Percentiles rank a stretch among this genome's conserved stretches.
Conservation (phyloP, 805 yeast species). For the Ogataea wickerhamii region DNA sequence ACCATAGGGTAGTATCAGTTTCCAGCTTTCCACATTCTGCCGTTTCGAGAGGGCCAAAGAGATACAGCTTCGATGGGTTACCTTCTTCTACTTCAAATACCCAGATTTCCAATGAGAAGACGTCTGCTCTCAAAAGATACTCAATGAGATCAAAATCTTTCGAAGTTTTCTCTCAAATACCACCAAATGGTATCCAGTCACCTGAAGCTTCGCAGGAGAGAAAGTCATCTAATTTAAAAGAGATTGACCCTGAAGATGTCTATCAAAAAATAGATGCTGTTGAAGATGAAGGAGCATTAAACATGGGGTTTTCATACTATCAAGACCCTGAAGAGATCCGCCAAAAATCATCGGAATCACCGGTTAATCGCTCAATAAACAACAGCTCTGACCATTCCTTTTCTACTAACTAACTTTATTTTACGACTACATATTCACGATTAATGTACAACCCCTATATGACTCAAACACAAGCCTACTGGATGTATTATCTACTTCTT, state of each 20-base stretch:
- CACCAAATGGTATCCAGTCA: background rate
- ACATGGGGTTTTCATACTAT: conserved; percentile 13
- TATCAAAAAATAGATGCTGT: background rate
- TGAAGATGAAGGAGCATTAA: background rate
- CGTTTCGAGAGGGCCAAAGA: background rate
- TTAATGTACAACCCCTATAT: too few relatives aligned
- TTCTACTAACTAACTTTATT: too few relatives aligned
- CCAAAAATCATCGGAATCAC: background rate
- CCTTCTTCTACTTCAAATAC: background rate
- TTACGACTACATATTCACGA: too few relatives aligned
- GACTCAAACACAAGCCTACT: too few relatives aligned
- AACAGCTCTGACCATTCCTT: too few relatives aligned
- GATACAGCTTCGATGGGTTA: conserved; percentile 3
- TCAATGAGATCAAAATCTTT: background rate
- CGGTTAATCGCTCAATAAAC: too few relatives aligned
- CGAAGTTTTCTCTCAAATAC: conserved; percentile 1
- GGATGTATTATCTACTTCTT: too few relatives aligned
- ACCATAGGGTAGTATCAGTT: background rate
- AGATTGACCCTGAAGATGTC: background rate
- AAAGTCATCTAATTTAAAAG: background rate
- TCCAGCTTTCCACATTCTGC: background rate
- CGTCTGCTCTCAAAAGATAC: background rate
- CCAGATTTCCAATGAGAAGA: background rate
- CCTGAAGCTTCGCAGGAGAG: background rate
- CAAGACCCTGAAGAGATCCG: conserved; percentile 1